Evolutionary conservation across 2,329 filamentous ascomycete genomes (phyloP).

Genomic region (Hypoxylon rubiginosum): DNA sequence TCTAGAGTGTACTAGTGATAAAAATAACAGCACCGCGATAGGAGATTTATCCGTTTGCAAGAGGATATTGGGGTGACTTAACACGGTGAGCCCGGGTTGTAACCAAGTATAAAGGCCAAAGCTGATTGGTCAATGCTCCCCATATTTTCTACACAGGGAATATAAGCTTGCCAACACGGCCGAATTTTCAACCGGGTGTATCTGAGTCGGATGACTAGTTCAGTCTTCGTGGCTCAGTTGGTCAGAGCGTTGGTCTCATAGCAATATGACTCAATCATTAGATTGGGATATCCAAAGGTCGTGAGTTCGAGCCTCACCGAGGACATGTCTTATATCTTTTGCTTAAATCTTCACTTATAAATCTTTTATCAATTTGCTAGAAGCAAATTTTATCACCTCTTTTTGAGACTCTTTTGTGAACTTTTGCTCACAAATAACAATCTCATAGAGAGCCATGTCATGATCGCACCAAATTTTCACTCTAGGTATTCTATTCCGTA

Average conservation of each 20-base stretch:
- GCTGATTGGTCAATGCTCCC: neutral
- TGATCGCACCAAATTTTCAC: neutral
- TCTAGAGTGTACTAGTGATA: too few species aligned
- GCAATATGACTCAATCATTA: conserved; percentile 43
- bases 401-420: neutral
- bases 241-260: conserved; percentile 61
- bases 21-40: too few species aligned
- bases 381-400: too few species aligned
- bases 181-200: too few species aligned
- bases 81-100: neutral
- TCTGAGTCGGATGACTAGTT: too few species aligned
- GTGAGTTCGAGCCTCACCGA: conserved; percentile 65
- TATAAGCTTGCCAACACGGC: too few species aligned
- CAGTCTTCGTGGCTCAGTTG: conserved; percentile 60
- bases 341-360: too few species aligned
- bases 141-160: too few species aligned
- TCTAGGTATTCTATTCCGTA: conserved; percentile 5
- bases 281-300: conserved; percentile 59
- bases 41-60: too few species aligned
- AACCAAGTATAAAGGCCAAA: neutral
- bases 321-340: conserved; percentile 55
- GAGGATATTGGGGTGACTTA: too few species aligned
- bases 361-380: neutral
- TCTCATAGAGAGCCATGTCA: neutral
- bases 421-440: neutral